Evolutionary conservation across 2,329 filamentous ascomycete genomes (phyloP), one percentile per base, ranked within the genome.

Genomic region (Alternaria conjuncta): DNA sequence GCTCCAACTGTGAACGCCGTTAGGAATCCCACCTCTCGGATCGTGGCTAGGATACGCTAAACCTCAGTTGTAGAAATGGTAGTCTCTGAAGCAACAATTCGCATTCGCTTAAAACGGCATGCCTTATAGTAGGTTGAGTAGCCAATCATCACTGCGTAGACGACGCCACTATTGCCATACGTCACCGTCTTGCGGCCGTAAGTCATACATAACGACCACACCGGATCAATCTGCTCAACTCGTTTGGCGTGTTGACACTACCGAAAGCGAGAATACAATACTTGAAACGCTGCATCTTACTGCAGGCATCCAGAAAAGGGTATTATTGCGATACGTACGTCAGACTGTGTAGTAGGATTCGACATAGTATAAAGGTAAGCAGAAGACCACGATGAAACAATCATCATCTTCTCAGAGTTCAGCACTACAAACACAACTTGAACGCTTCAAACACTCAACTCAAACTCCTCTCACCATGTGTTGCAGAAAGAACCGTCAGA

Each of bases 161-260:
- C 60, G 32, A 46, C 50, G 55, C 55, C 60, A 53, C 60, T 8
- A 18, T 45, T 50, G 20, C 12, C 25, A 36, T 63, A 60, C 60
- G 60, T 63, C 60, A 60, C 60, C 20, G 21, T 45, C 26, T 50
- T 43, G 54, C 56, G 50, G 32, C 43, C 45, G 50, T 55, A 55
- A 55, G 28, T 26, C 18, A 11, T 45, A 55, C 30, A 41, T 28
- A 44, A 41, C 44, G 30, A 49, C 26, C 6, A 12, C 25, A 46
- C 21, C 30, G 25, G 56, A 10, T 23, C 44, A 49, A 44, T 41
- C 30, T 23, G 23, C 25, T 11, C 12, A 32, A 43, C 10, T 12
- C 6, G 5, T 53, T 11, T 18, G 6, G 13, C n/a, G n/a, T 6
- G 51, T 32, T 13, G 26, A 45, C n/a, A 7, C 13, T 26, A 13